Conservation (phyloP, 1,284 basidiomycete species). For the Microbotryum silenes-acaulis region DNA sequence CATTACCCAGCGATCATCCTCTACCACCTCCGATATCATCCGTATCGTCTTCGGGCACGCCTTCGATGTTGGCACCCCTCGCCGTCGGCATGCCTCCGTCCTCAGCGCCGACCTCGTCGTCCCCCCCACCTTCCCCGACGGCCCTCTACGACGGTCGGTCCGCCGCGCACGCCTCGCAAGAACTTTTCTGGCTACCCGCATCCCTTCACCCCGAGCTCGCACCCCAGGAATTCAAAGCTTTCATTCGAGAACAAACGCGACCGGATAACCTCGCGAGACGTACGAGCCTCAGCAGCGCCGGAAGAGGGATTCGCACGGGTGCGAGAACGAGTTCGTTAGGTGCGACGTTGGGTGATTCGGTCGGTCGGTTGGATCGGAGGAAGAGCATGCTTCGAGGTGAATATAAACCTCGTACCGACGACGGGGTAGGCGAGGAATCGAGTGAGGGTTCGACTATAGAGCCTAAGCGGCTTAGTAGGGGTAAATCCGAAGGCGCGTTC, state of each 20-base stretch:
- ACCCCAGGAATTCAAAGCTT: constrained; percentile 87
- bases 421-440: constrained; percentile 47
- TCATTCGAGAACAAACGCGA: constrained; percentile 81
- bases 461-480: too few species aligned
- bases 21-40: constrained; percentile 9
- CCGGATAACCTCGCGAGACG: constrained; percentile 39
- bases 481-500: too few species aligned
- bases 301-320: constrained; percentile 45
- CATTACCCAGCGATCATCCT: constrained; percentile 24
- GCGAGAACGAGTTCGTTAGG: constrained; percentile 26
- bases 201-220: constrained; percentile 94
- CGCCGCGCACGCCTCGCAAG: constrained; percentile 6
- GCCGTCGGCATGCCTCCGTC: neutral
- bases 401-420: constrained; percentile 50
- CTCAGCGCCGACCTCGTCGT: neutral
- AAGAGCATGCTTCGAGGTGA: constrained; percentile 35
- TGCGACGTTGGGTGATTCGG: too few species aligned
- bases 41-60: neutral
- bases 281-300: constrained; percentile 13
- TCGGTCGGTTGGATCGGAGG: constrained; percentile 20
- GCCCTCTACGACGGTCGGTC: neutral
- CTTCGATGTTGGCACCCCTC: constrained; percentile 1
- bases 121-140: neutral
- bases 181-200: constrained; percentile 97
- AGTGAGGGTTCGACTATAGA: neutral